Conservation (phyloP, 805 yeast genomes). For the Saturnispora ahearnii region DNA sequence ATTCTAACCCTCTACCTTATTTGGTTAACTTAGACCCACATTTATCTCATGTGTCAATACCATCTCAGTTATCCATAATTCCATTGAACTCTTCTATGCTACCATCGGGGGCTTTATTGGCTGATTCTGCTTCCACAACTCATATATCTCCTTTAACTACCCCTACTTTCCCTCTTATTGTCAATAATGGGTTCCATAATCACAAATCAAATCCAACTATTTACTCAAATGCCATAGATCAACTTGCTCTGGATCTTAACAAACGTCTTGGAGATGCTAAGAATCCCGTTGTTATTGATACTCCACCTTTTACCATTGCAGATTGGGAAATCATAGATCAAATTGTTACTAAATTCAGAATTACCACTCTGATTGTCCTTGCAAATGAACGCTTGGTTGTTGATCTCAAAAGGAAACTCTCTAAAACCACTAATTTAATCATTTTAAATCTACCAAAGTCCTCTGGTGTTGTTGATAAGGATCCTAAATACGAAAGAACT, state of each 20-base stretch:
- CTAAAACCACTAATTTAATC: slow-evolving; percentile 20
- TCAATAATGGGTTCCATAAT: slow-evolving; percentile 2
- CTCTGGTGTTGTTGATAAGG: slow-evolving; percentile 70
- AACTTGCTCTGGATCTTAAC: slow-evolving; percentile 3
- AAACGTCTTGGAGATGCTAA: slow-evolving; percentile 33
- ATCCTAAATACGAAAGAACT: slow-evolving; percentile 58
- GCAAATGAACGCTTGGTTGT: slow-evolving; percentile 65
- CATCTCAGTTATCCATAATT: slow-evolving; percentile 74
- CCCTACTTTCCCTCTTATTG: not conserved
- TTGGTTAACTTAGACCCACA: slow-evolving; percentile 73
- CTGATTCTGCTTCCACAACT: slow-evolving; percentile 5
- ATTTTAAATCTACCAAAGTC: slow-evolving; percentile 59
- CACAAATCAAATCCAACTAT: slow-evolving; percentile 1
- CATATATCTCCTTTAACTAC: slow-evolving; percentile 1
- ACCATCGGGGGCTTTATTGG: not conserved
- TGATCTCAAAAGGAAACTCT: slow-evolving; percentile 48
- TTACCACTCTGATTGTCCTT: slow-evolving; percentile 56
- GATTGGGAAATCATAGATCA: slow-evolving; percentile 45
- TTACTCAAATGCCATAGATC: not conserved
- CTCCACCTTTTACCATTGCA: slow-evolving; percentile 53
- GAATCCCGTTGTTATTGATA: slow-evolving; percentile 61
- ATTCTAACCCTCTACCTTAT: slow-evolving; percentile 19
- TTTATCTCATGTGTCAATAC: slow-evolving; percentile 43
- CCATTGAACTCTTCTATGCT: not conserved
- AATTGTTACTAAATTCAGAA: slow-evolving; percentile 48